Percentiles rank a stretch among this genome's conserved stretches.
phyloP scores from a whole-genome alignment of 106 monocot species.

The Apostasia ramifera region DNA sequence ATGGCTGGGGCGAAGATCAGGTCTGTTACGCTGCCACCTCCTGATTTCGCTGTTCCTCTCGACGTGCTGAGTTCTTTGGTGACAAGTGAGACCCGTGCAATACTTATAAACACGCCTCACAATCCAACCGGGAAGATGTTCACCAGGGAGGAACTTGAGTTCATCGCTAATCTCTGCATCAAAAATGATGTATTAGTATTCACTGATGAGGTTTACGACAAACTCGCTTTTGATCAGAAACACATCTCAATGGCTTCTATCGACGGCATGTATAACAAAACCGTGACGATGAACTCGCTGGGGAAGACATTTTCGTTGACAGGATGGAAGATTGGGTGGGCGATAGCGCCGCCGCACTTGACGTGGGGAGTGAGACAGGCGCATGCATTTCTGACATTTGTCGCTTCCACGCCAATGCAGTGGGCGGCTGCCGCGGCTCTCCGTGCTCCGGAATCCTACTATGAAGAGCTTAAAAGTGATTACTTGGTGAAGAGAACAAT shows the following conservation, averaged over 20 bases:
- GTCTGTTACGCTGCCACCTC: conserved; percentile 68
- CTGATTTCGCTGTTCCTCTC: conserved; percentile 72
- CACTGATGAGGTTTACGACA: conserved; percentile 95
- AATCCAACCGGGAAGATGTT: conserved; percentile 99
- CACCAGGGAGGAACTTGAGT: conserved; percentile 61
- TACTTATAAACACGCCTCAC: conserved; percentile 90
- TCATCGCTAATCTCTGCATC: conserved; percentile 71
- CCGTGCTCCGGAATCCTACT: conserved; percentile 61
- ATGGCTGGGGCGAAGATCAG: conserved; percentile 91
- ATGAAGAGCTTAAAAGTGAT: conserved; percentile 68
- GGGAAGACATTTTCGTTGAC: conserved; percentile 97
- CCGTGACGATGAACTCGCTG: conserved; percentile 89
- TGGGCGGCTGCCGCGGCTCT: conserved; percentile 70
- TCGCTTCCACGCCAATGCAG: conserved; percentile 95
- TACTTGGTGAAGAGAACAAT: conserved; percentile 77
- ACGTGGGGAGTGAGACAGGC: conserved; percentile 93
- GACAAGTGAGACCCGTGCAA: conserved; percentile 62
- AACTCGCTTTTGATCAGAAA: conserved; percentile 73
- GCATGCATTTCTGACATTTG: conserved; percentile 84
- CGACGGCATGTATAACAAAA: conserved; percentile 82
- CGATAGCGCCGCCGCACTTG: conserved; percentile 62
- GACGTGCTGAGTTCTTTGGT: conserved; percentile 59
- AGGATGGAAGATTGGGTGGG: conserved; percentile 99
- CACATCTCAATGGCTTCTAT: conserved; percentile 82
- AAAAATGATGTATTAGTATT: conserved; percentile 79